Conservation (phyloP, 331 rosid genomes). For the Ulmus americana region DNA sequence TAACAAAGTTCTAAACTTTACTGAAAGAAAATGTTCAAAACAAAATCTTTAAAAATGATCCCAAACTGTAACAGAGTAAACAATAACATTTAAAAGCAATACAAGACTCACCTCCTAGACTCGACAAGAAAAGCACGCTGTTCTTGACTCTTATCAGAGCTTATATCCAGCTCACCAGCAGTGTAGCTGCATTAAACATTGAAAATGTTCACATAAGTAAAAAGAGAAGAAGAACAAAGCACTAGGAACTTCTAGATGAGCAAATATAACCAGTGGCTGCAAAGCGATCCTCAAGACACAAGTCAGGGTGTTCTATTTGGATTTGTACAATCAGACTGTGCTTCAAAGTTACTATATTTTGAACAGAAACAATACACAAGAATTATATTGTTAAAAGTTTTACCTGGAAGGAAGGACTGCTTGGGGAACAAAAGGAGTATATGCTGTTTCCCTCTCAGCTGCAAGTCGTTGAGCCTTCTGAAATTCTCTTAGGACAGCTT, state of each 20-base stretch:
- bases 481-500: conserved; percentile 85
- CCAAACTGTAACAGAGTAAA: neutral
- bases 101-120: conserved; percentile 69
- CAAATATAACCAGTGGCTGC: neutral
- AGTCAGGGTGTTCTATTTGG: neutral
- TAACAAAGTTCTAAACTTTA: no score
- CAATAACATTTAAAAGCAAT: neutral
- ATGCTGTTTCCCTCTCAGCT: conserved; percentile 96
- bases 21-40: no score
- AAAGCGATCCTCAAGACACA: conserved; percentile 11
- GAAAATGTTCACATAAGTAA: conserved; percentile 5
- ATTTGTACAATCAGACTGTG: no score
- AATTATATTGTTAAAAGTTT: conserved; percentile 6
- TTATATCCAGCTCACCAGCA: conserved; percentile 40
- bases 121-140: conserved; percentile 79
- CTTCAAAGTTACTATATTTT: neutral
- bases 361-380: neutral
- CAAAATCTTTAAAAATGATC: neutral
- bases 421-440: conserved; percentile 73
- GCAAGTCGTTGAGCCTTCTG: conserved; percentile 96
- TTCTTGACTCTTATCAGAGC: conserved; percentile 55
- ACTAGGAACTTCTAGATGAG: conserved; percentile 3
- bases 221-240: conserved; percentile 2
- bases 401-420: conserved; percentile 73
- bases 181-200: conserved; percentile 52